phyloP scores from a whole-genome alignment of 768 basidiomycete genomes.

The Suillus subluteus region DNA sequence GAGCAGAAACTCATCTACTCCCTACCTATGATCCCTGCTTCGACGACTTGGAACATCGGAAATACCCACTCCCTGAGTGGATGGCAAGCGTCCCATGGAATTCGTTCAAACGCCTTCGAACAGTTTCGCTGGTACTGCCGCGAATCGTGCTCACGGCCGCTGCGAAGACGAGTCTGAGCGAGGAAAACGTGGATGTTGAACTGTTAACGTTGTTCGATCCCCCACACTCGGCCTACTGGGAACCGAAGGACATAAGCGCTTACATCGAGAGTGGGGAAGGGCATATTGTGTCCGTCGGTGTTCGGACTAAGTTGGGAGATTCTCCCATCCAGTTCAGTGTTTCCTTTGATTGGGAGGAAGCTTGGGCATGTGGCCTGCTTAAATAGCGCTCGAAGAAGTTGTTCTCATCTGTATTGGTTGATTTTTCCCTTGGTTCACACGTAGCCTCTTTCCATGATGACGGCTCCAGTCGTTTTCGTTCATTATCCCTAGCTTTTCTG shows the following conservation, averaged over 20 bases:
- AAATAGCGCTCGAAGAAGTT: not conserved
- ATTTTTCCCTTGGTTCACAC: not conserved
- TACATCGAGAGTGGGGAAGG: not conserved
- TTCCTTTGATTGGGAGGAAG: constrained; percentile 1
- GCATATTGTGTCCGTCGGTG: not conserved
- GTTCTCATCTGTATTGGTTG: not conserved
- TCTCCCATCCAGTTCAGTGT: not conserved
- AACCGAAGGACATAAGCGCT: not conserved
- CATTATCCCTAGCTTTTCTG: not conserved
- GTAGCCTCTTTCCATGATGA: not conserved
- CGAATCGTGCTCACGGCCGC: not conserved
- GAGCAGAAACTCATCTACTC: not conserved
- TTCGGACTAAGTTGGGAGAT: not conserved
- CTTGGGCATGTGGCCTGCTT: not conserved
- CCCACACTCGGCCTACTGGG: not conserved
- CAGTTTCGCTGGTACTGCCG: not conserved
- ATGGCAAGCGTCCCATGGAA: constrained; percentile 36
- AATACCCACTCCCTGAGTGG: constrained; percentile 21
- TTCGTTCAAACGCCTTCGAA: constrained; percentile 31
- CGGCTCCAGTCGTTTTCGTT: not conserved
- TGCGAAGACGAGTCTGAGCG: not conserved
- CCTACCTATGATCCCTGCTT: not conserved
- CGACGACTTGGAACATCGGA: not conserved
- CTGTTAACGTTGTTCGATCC: not conserved
- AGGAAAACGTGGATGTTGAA: not conserved